A percentile compares a stretch with the other conserved stretches of the same genome.
These are phyloP conservation scores for Aureobasidium leucospermi DNA, from an alignment of 2,329 filamentous ascomycete species.

Conservation along the genomic window DNA sequence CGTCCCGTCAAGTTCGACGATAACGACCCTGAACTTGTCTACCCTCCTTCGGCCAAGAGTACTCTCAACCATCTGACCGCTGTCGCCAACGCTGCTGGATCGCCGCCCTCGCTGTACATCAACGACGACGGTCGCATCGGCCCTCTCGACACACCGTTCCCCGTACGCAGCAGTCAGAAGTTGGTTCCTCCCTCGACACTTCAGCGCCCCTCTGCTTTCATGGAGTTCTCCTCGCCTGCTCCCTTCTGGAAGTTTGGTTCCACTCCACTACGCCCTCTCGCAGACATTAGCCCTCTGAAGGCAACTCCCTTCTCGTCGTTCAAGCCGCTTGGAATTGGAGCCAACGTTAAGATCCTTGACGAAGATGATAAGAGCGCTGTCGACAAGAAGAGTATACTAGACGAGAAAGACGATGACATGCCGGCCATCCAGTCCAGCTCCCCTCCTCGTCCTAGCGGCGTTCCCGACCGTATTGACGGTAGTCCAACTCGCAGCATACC, in stretches of 20 bases:
- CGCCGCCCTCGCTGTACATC: constrained; percentile 31
- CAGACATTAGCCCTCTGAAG: constrained; percentile 32
- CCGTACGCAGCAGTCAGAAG: constrained; percentile 44
- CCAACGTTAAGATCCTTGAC: constrained; percentile 19
- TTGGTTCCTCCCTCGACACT: constrained; percentile 74
- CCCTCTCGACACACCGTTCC: constrained; percentile 31
- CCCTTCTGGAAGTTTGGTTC: constrained; percentile 87
- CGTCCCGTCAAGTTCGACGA: constrained; percentile 26
- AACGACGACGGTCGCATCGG: constrained; percentile 29
- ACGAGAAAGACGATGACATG: constrained; percentile 20
- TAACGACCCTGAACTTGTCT: constrained; percentile 19
- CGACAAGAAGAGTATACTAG: constrained; percentile 16
- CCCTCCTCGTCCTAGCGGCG: constrained; percentile 21
- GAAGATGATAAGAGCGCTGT: constrained; percentile 17
- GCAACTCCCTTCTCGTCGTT: constrained; percentile 27
- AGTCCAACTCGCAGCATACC: constrained; percentile 24
- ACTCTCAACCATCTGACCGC: constrained; percentile 27
- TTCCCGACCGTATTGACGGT: constrained; percentile 21
- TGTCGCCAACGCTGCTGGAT: constrained; percentile 29
- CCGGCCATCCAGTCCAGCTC: constrained; percentile 28
- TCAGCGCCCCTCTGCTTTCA: constrained; percentile 74
- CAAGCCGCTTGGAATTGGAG: constrained; percentile 18
- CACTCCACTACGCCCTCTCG: constrained; percentile 45
- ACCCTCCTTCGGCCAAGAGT: constrained; percentile 17
- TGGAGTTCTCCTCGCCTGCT: constrained; percentile 77